Base-by-base conservation (phyloP, 2,329 filamentous ascomycete species). In the Pseudogymnoascus sp. region DNA sequence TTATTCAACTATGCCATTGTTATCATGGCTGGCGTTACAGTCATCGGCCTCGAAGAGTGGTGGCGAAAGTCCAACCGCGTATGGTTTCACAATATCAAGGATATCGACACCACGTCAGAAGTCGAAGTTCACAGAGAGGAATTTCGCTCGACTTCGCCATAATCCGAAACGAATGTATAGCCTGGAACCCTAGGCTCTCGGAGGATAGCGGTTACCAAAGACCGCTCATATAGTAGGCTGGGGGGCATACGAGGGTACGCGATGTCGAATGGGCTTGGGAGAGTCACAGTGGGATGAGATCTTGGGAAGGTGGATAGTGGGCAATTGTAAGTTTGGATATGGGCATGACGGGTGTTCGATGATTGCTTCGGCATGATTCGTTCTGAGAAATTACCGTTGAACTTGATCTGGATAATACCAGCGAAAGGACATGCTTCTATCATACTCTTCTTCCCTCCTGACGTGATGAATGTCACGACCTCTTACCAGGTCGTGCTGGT, bases 371-470 rank as follows among this genome's bases (percentile, higher is more conserved):
- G 59, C 59, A 61, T 42, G 59, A 61, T 7, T 61, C 22, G 59
- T 58, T 61, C 59, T 61, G 59, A 61, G 59, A 61, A 61, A 61
- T 61, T 49, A 61, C 59, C 59, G 59, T 61, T 61, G 59, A 61
- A 78, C 78, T 1, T 69, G 69, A 2, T 72, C 45, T 52, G 45
- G 45, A 52, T 52, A 52, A 52, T 52, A 59, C 55, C 55, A 59
- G 55, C 55, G 55, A 59, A 59, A 59, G 55, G 55, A 59, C 36
- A 59, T 59, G 55, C 55, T 59, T 59, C n/a, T 59, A 36, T 28
- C 36, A 36, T 16, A 39, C 55, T 41, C 45, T 35, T 42, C 30
- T 45, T 55, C 33, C 55, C 38, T 28, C 45, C 8, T 52, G 45
- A 52, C 25, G 45, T 52, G 45, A 52, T 30, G n/a, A 30, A 52